A percentile compares a stretch with the other conserved stretches of the same genome.
These are phyloP conservation scores for Candida ortonii DNA, from an alignment of 805 yeast genomes.

Conservation along the genomic window DNA sequence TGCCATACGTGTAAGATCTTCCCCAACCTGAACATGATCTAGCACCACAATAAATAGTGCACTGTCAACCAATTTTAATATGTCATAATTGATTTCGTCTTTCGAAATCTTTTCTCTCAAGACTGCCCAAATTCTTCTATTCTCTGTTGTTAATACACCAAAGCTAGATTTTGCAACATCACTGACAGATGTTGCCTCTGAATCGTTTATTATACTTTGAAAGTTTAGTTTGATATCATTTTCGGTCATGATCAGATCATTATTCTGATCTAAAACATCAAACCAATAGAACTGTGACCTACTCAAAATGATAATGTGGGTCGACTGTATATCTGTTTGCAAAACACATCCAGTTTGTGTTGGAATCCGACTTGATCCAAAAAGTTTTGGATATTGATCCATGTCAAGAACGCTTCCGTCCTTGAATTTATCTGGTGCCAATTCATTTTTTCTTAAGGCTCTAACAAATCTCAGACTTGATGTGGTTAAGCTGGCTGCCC, in stretches of 20 bases:
- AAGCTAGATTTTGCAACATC: slow-evolving; percentile 76
- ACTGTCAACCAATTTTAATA: slow-evolving; percentile 70
- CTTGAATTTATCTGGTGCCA: slow-evolving; percentile 66
- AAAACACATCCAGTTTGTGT: slow-evolving; percentile 77
- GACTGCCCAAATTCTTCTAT: slow-evolving; percentile 82
- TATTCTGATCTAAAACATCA: slow-evolving; percentile 75
- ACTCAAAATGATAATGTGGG: slow-evolving; percentile 77
- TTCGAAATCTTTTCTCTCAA: slow-evolving; percentile 53
- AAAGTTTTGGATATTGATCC: slow-evolving; percentile 86
- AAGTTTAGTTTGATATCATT: slow-evolving; percentile 73
- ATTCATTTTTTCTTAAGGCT: slow-evolving; percentile 70
- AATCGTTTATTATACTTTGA: slow-evolving; percentile 73
- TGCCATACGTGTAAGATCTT: slow-evolving; percentile 61
- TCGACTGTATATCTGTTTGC: slow-evolving; percentile 74
- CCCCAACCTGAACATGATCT: slow-evolving; percentile 69
- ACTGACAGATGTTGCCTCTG: slow-evolving; percentile 46
- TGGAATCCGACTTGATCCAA: slow-evolving; percentile 87
- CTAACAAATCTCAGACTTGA: slow-evolving; percentile 77
- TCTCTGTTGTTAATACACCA: slow-evolving; percentile 88
- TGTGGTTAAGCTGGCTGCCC: slow-evolving; percentile 77
- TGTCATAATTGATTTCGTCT: slow-evolving; percentile 58
- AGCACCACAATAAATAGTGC: slow-evolving; percentile 81
- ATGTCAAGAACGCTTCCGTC: slow-evolving; percentile 69
- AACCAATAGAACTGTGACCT: slow-evolving; percentile 94
- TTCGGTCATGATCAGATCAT: slow-evolving; percentile 70